Evolutionary conservation across 106 monocot genomes (phyloP), one percentile per base, ranked within the genome.

Genomic region (Phalaenopsis equestris): DNA sequence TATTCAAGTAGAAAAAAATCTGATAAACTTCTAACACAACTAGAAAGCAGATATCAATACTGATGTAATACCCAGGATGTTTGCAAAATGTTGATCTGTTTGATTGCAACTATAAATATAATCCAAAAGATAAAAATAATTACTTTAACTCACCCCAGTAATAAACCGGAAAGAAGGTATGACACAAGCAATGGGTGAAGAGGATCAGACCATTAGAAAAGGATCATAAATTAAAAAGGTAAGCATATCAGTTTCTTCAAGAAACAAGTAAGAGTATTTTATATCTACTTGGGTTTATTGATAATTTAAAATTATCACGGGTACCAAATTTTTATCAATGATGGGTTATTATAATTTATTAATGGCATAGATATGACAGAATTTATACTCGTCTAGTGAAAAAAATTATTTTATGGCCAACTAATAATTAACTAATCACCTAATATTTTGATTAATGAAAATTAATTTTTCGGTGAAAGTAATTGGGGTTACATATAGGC

Each of bases 1-100:
- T 98, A 78, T 19, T 16, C 6, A 73, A n/a, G 86, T 10, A 79
- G 15, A 81, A 75, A 76, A 65, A 65, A 8, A 41, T 73, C 39
- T 36, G 49, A 79, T 56, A 81, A 70, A 49, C 48, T 18, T 65
- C 19, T 16, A 77, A 30, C 24, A 41, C 42, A 58, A 15, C n/a
- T 8, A 73, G 6, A 42, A 8, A 38, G 1, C 37, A 42, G 21
- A 80, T 24, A 80, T 23, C 18, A 52, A 3, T 48, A 41, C 45
- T 14, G 24, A 24, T 76, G 2, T 30, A 49, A 76, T 43, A 23
- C 12, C 46, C 42, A 24, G 19, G 30, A 49, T 76, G 49, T 21
- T 76, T 30, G 16, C 8, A 74, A 43, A 43, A 74, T 19, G 18
- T 6, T 74, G 38, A 38, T 2, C 2, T 70, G 38, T 11, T 15